Conservation (phyloP, 768 basidiomycete species). For the Tubosaeta sp. region DNA sequence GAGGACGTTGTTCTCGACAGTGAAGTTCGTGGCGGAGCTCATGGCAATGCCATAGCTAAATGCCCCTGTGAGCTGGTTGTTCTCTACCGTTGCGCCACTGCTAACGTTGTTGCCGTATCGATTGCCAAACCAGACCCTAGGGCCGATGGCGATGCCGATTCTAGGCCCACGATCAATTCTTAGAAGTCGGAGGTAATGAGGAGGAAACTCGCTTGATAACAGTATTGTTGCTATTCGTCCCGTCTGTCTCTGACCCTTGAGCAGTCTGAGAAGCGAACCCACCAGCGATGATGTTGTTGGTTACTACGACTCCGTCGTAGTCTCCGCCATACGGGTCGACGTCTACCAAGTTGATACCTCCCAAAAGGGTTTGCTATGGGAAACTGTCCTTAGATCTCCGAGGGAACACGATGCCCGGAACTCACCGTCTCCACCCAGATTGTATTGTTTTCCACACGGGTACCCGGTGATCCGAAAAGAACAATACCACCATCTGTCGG, state of each 20-base stretch:
- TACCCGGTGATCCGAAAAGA: conserved; percentile 71
- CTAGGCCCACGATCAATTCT: conserved; percentile 32
- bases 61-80: conserved; percentile 60
- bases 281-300: conserved; percentile 63
- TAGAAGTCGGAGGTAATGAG: background rate
- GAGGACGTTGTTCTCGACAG: conserved; percentile 56
- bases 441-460: conserved; percentile 69
- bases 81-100: conserved; percentile 47
- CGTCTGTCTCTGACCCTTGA: conserved; percentile 40
- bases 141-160: conserved; percentile 78
- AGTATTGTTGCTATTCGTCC: conserved; percentile 53
- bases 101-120: conserved; percentile 51
- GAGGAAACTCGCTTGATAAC: conserved; percentile 60
- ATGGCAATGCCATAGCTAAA: conserved; percentile 74
- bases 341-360: conserved; percentile 79
- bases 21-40: conserved; percentile 61
- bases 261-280: conserved; percentile 56
- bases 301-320: conserved; percentile 60
- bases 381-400: background rate
- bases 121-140: conserved; percentile 70
- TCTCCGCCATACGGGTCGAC: conserved; percentile 63
- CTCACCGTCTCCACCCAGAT: conserved; percentile 67
- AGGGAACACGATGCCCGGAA: conserved; percentile 3
- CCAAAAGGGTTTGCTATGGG: conserved; percentile 59
- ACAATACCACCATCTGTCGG: conserved; percentile 82